Evolutionary conservation across 2,329 filamentous ascomycete genomes (phyloP).

Genomic region (Zymoseptoria brevis): DNA sequence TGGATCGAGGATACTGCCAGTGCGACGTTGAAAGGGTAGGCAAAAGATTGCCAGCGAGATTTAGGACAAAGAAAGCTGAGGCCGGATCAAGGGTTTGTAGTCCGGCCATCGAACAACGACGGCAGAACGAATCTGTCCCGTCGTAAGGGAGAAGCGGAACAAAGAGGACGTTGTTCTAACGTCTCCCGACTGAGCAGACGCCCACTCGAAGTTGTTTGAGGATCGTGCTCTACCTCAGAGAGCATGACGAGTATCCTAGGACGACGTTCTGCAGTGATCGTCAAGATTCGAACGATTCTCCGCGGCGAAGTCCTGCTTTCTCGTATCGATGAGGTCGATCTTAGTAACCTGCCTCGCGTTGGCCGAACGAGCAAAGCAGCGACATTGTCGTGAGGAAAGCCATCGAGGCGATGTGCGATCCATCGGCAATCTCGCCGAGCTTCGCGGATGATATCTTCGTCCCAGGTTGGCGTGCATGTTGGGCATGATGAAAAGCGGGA

Average conservation of each 20-base stretch:
- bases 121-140: neutral
- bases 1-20: neutral
- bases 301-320: too few species aligned
- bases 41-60: neutral
- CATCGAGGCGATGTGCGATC: too few species aligned
- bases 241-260: neutral
- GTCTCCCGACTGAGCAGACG: neutral
- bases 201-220: neutral
- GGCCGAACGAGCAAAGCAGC: too few species aligned
- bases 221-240: neutral
- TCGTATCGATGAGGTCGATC: too few species aligned
- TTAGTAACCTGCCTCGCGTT: too few species aligned
- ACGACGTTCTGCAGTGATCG: too few species aligned
- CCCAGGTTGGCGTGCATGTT: too few species aligned
- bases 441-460: too few species aligned
- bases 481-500: too few species aligned
- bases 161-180: neutral
- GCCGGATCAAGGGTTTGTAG: neutral
- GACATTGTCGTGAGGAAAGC: too few species aligned
- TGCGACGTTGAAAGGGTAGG: neutral
- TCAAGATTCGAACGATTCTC: too few species aligned
- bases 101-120: neutral
- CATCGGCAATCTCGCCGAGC: too few species aligned
- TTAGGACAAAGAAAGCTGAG: neutral
- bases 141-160: neutral